phyloP scores from a whole-genome alignment of 805 yeast genomes.

The Saccharomycopsis sp. region DNA sequence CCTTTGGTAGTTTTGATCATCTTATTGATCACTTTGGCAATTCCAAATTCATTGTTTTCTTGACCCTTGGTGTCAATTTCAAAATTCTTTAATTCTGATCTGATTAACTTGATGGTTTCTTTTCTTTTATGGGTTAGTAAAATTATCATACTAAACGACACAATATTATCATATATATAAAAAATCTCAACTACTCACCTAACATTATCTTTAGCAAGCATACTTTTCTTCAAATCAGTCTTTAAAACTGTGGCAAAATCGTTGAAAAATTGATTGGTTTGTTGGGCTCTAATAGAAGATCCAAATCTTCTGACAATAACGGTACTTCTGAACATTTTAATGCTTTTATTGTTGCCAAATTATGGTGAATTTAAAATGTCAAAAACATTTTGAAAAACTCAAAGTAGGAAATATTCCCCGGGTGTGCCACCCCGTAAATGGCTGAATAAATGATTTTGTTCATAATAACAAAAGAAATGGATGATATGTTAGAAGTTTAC shows the following conservation, averaged over 20 bases:
- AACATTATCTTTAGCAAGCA: conserved; percentile 13
- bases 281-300: no score
- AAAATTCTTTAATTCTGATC: conserved; percentile 34
- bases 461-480: no score
- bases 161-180: no score
- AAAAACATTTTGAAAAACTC: no score
- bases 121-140: conserved; percentile 24
- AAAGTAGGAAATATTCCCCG: no score
- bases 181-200: conserved; percentile 10
- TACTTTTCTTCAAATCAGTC: conserved; percentile 14
- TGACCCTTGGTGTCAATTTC: conserved; percentile 29
- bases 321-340: no score
- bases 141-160: neutral
- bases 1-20: conserved; percentile 39
- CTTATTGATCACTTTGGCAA: conserved; percentile 30
- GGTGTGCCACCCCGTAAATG: no score
- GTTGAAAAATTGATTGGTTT: conserved; percentile 9
- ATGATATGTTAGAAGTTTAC: no score
- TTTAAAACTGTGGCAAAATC: conserved; percentile 13
- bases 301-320: no score
- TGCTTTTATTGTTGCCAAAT: no score
- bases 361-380: no score
- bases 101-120: conserved; percentile 34
- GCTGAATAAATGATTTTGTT: no score
- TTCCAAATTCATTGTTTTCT: conserved; percentile 26